Evolutionary conservation across 23 red algal species (phyloP), one percentile per base, ranked within the genome.

Genomic region (Cyanidiococcus yangmingshanensis): DNA sequence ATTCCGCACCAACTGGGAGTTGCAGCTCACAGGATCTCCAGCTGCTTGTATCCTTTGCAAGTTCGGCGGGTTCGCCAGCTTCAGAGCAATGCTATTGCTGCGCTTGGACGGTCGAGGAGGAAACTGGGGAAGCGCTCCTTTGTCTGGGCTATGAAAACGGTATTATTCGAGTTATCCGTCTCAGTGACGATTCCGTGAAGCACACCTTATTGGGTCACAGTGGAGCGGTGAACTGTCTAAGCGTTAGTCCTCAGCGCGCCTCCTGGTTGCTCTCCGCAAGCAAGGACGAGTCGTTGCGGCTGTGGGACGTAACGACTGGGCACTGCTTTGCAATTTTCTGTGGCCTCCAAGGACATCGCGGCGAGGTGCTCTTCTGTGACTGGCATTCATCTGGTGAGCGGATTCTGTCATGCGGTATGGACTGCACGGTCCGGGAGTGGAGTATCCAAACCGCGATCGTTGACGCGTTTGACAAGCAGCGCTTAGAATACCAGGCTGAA

Each of bases 231-330:
- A 86, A 95, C 67, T 77, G 84, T 50, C 75, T 95, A 0, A 77
- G 78, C 31, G 76, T 86, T n/a, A 83, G 89, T 68, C 91, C 91
- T 58, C 36, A 39, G 18, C 85, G 88, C 41, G 79, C 86, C 71
- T 76, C 91, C 25, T 77, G 87, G 18, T 31, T 95, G n/a, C 54
- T 90, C 0, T 86, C 82, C 0, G 91, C 91, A 0, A 85, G 86
- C 40, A 82, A 86, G 76, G 91, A 95, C 39, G 91, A 95, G 50
- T 89, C 86, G 39, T 41, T 90, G 76, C 76, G 91, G 39, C 67
- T 95, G 67, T 95, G 91, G 91, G 88, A 95, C n/a, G 34, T 87
- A 38, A 58, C 75, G 59, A 89, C 91, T 58, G 86, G 86, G 30
- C 15, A 80, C 27, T 82, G 80, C n/a, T 57, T 89, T n/a, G 85